Evolutionary conservation across 2,329 filamentous ascomycete genomes (phyloP), one percentile per base, ranked within the genome.

Genomic region (Chaetoscypha palmicola): DNA sequence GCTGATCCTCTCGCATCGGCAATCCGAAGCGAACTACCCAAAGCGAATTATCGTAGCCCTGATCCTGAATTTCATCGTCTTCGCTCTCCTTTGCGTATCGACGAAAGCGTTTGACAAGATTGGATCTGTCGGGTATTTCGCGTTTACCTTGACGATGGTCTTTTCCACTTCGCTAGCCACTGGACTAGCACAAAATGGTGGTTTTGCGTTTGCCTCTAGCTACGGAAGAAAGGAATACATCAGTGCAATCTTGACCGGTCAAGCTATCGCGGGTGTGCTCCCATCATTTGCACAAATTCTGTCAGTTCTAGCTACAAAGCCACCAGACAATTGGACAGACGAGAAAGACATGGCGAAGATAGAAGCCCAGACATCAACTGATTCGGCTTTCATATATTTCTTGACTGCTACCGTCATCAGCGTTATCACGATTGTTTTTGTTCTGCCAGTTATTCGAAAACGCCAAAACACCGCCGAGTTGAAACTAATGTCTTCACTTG

Each of bases 241-340:
- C 43, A 91, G 97, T 66, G 91, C 84, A 19, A 89, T 97, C 64
- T 97, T 98, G 90, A 81, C 83, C 2, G 92, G 92, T 1, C 92
- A 98, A 65, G 91, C 83, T 23, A 73, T 98, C 3, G 90, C 92
- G 0, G 92, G 92, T 22, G 90, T 98, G 8, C 69, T 97, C 3
- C 92, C 92, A 0, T 83, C 86, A 37, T 72, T 94, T 37, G 86
- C 88, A 1, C 90, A 97, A 64, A 91, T 97, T 54, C 64, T 86
- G 34, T 85, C 86, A 1, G 89, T 94, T 10, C 71, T 96, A 9
- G 75, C 79, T 24, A 71, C 87, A 1, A 69, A 77, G 0, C 59
- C 67, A 37, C 64, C 70, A 45, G 59, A 67, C 20, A 57, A 64
- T 17, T 58, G 51, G 30, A 45, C 56, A 32, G 37, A 54, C 37